phyloP scores from a whole-genome alignment of 768 basidiomycete species.

The Pisolithus orientalis region DNA sequence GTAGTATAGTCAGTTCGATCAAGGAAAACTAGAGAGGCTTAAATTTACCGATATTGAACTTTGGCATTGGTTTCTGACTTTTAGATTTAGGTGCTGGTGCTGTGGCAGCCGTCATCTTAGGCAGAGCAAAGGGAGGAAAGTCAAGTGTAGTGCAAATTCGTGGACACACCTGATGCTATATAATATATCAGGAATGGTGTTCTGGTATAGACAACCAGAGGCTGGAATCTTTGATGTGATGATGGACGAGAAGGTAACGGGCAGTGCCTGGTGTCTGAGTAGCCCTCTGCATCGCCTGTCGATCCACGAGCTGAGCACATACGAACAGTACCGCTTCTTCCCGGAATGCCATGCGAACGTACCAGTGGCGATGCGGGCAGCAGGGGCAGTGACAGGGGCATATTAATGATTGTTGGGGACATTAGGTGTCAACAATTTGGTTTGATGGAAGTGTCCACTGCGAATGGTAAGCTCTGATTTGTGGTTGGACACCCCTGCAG shows the following conservation, averaged over 20 bases:
- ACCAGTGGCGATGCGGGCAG: no score
- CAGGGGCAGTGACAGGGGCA: no score
- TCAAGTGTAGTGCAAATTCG: not conserved
- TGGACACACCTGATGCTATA: not conserved
- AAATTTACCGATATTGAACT: conserved; percentile 60
- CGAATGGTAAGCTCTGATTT: no score
- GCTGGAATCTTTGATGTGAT: not conserved
- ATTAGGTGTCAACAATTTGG: no score
- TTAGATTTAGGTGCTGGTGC: conserved; percentile 27
- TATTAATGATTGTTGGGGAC: no score
- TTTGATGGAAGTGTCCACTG: no score
- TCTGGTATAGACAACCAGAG: not conserved
- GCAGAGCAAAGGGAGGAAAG: not conserved
- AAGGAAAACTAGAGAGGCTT: not conserved
- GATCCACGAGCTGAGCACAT: not conserved
- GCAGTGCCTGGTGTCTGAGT: conserved; percentile 1
- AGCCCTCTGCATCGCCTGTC: not conserved
- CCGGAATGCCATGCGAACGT: no score
- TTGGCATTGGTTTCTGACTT: conserved; percentile 59
- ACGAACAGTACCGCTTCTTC: not conserved
- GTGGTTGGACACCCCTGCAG: no score
- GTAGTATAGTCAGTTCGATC: conserved; percentile 1
- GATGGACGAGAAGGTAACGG: conserved; percentile 7
- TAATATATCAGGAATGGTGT: not conserved
- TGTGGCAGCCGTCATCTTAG: conserved; percentile 1